Evolutionary conservation across 164 flowering plant genomes (phyloP).

Genomic region (Malania oleifera): DNA sequence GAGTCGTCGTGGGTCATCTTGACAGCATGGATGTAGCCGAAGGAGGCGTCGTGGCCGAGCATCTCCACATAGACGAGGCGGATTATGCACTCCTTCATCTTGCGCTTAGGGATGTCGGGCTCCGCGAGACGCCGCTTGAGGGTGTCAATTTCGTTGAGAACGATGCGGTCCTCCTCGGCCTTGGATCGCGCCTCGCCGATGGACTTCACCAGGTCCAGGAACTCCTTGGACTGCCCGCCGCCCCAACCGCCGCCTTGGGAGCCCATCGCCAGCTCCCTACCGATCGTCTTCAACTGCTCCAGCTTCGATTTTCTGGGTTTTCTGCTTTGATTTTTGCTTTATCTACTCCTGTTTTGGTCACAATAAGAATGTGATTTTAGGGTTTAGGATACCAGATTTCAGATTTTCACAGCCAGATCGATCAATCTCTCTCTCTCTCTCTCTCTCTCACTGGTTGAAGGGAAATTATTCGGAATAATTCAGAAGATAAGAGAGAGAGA

Average conservation of each 20-base stretch:
- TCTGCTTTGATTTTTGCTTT: too few relatives aligned
- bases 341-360: too few relatives aligned
- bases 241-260: slow-evolving; percentile 66
- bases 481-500: too few relatives aligned
- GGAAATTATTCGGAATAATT: too few relatives aligned
- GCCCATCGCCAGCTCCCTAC: slow-evolving; percentile 99
- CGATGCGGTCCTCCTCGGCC: slow-evolving; percentile 95
- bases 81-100: slow-evolving; percentile 94
- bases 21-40: slow-evolving; percentile 97
- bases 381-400: too few relatives aligned
- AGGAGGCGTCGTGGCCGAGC: slow-evolving; percentile 98
- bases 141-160: slow-evolving; percentile 78
- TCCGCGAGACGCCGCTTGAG: slow-evolving; percentile 65
- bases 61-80: slow-evolving; percentile 90
- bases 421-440: too few relatives aligned
- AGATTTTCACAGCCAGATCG: too few relatives aligned
- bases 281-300: slow-evolving; percentile 96
- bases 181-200: slow-evolving; percentile 97
- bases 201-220: slow-evolving; percentile 88
- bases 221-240: slow-evolving; percentile 82
- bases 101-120: slow-evolving; percentile 84
- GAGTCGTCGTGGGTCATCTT: slow-evolving; percentile 95
- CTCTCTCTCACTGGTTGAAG: too few relatives aligned
- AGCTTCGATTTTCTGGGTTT: too few relatives aligned
- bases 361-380: too few relatives aligned